Conservation (phyloP, 139 green algal genomes). For the Medakamo hakoo region DNA sequence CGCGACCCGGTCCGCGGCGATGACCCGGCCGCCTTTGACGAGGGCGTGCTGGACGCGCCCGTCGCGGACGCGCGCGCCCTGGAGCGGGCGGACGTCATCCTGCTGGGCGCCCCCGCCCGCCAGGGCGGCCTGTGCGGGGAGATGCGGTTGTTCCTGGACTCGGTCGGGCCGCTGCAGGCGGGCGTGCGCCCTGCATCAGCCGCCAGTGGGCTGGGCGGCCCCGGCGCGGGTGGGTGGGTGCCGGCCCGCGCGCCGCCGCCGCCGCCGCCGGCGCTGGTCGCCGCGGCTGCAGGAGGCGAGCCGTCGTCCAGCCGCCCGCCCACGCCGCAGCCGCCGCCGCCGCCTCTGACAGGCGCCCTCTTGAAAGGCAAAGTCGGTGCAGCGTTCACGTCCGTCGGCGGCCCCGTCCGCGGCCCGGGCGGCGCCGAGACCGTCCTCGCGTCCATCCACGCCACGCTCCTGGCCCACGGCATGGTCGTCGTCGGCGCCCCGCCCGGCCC, state of each 20-base stretch:
- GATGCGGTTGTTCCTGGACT: slow-evolving; percentile 20
- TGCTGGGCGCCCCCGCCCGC: slow-evolving; percentile 17
- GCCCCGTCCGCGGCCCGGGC: slow-evolving; percentile 13
- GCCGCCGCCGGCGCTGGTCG: too few species aligned
- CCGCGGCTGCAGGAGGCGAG: too few species aligned
- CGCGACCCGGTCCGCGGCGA: slow-evolving; percentile 15
- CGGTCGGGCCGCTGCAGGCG: slow-evolving; percentile 11
- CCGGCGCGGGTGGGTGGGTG: too few species aligned
- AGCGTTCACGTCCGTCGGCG: slow-evolving; percentile 24
- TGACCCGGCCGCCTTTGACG: slow-evolving; percentile 12
- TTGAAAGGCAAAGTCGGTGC: slow-evolving; percentile 20
- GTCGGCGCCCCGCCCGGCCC: slow-evolving; percentile 10
- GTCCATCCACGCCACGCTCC: slow-evolving; percentile 18
- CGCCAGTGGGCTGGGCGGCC: too few species aligned
- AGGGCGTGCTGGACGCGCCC: slow-evolving; percentile 20
- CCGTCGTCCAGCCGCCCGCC: too few species aligned
- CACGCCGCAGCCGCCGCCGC: too few species aligned
- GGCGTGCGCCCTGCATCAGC: not conserved
- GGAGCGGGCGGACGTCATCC: slow-evolving; percentile 12
- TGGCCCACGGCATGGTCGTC: slow-evolving; percentile 26
- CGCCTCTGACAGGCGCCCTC: too few species aligned
- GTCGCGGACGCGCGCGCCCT: slow-evolving; percentile 1
- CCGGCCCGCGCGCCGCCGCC: too few species aligned
- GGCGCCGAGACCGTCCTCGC: slow-evolving; percentile 21
- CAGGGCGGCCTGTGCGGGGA: slow-evolving; percentile 23